These are phyloP conservation scores for Kodamaea plutei DNA, from an alignment of 1,139 yeast species.

Conservation along the genomic window DNA sequence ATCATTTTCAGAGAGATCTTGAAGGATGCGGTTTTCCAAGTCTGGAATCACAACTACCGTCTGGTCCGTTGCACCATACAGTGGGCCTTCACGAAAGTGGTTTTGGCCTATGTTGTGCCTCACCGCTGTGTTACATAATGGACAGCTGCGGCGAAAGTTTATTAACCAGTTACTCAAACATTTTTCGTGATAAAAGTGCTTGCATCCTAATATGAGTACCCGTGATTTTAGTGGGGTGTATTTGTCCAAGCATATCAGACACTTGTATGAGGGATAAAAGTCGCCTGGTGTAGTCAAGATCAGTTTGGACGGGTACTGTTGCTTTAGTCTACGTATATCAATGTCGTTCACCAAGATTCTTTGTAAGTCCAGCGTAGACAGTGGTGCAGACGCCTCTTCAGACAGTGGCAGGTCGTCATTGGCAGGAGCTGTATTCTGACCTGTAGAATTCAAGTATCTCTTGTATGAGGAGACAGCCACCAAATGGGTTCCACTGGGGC, in stretches of 20 bases:
- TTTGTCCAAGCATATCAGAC: conserved; percentile 44
- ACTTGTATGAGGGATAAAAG: conserved; percentile 39
- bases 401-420: conserved; percentile 12
- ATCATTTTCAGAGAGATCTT: neutral
- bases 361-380: conserved; percentile 14
- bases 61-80: conserved; percentile 2
- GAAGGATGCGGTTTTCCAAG: conserved; percentile 1
- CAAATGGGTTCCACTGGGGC: conserved; percentile 35
- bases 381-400: conserved; percentile 14
- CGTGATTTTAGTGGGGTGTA: conserved; percentile 35
- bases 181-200: conserved; percentile 42
- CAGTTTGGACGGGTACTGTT: conserved; percentile 13
- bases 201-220: conserved; percentile 41
- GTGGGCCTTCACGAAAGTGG: conserved; percentile 1
- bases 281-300: conserved; percentile 32
- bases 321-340: conserved; percentile 22
- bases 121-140: conserved; percentile 36
- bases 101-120: neutral
- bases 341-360: conserved; percentile 30
- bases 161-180: conserved; percentile 47
- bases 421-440: conserved; percentile 8
- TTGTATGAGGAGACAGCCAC: conserved; percentile 24
- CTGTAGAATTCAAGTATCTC: conserved; percentile 19
- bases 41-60: conserved; percentile 2
- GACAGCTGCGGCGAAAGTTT: conserved; percentile 43